Percentiles rank a stretch among this genome's conserved stretches.
phyloP scores from a whole-genome alignment of 768 basidiomycete genomes.

The Kwoniella botswanensis region DNA sequence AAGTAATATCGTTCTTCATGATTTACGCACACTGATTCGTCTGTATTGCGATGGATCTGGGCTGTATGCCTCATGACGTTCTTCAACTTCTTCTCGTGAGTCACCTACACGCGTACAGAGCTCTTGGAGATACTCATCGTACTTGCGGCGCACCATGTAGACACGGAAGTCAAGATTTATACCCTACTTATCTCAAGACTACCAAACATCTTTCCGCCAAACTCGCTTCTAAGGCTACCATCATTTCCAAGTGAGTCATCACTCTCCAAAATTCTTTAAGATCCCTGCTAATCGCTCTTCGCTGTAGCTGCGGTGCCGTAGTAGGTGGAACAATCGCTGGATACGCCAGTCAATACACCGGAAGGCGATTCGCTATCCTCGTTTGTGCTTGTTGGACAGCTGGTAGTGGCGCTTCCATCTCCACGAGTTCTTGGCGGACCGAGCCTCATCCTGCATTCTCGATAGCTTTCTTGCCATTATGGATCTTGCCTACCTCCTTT shows the following conservation, averaged over 20 bases:
- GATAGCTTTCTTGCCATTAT: slow-evolving; percentile 63
- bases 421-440: too few relatives aligned
- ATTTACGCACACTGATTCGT: not conserved
- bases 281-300: not conserved
- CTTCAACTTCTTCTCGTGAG: slow-evolving; percentile 26
- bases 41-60: slow-evolving; percentile 70
- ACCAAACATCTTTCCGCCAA: slow-evolving; percentile 69
- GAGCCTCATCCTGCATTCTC: too few relatives aligned
- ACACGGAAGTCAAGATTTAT: slow-evolving; percentile 65
- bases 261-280: too few relatives aligned
- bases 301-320: slow-evolving; percentile 29
- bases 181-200: slow-evolving; percentile 73
- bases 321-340: slow-evolving; percentile 73
- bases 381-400: slow-evolving; percentile 19
- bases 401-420: not conserved
- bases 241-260: slow-evolving; percentile 65
- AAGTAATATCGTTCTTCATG: not conserved
- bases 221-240: slow-evolving; percentile 74
- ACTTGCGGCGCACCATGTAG: not conserved
- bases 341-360: slow-evolving; percentile 73
- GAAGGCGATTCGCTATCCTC: slow-evolving; percentile 69
- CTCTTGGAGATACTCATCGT: too few relatives aligned
- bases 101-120: not conserved
- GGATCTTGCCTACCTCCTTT: slow-evolving; percentile 79
- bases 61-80: slow-evolving; percentile 79